phyloP scores from a whole-genome alignment of 345 rosid genomes.

The Salix purpurea region DNA sequence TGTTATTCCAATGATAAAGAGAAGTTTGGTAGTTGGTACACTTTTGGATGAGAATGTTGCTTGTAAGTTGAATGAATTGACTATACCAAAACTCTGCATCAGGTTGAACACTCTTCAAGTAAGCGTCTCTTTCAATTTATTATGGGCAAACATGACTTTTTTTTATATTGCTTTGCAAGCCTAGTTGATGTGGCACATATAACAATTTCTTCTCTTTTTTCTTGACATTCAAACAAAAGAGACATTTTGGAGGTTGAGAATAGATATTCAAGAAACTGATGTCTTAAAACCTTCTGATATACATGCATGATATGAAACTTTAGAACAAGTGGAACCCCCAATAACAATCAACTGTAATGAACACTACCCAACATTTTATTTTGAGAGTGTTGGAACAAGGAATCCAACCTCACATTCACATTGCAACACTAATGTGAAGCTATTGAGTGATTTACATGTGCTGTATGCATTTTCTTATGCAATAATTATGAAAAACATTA shows the following conservation, averaged over 20 bases:
- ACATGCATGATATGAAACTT: not conserved
- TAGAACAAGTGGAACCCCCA: not conserved
- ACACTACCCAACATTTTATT: not conserved
- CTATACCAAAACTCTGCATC: slow-evolving; percentile 78
- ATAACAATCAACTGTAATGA: not conserved
- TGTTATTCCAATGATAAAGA: slow-evolving; percentile 11
- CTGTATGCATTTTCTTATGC: too few species aligned
- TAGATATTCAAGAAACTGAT: not conserved
- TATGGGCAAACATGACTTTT: not conserved
- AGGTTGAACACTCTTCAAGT: slow-evolving; percentile 89
- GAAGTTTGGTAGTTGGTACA: slow-evolving; percentile 10
- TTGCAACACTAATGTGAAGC: not conserved
- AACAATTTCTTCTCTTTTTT: not conserved
- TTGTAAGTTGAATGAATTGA: slow-evolving; percentile 51
- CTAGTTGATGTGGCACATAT: not conserved
- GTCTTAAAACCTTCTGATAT: not conserved
- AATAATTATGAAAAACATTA: too few species aligned
- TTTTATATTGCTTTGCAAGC: not conserved
- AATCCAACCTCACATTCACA: not conserved
- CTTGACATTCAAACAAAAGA: not conserved
- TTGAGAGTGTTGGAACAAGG: not conserved
- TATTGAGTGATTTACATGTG: too few species aligned
- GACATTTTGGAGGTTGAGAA: not conserved
- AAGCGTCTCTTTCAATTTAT: slow-evolving; percentile 14
- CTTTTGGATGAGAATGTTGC: slow-evolving; percentile 47